Evolutionary conservation across 1,284 basidiomycete species (phyloP), one percentile per base, ranked within the genome.

Genomic region (Blastosporella zonata): DNA sequence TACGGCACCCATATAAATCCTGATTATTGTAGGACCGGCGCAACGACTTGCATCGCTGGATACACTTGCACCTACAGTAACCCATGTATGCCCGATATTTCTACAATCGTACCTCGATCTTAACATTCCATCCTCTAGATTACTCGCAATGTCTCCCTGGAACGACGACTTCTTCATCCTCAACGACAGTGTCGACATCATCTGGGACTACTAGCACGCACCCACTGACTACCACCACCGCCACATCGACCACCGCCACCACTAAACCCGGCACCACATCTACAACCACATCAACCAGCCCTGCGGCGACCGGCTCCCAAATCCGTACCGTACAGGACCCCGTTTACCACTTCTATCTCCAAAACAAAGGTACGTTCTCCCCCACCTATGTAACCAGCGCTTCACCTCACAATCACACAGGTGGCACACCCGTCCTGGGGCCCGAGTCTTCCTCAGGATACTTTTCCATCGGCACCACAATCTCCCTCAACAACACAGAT

Each of bases 311-410:
- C 21, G 77, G 77, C 18, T 73, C 75, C 21, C 78, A 79, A 54
- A 79, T 82, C 49, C 73, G 79, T 41, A 65, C 74, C 1, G 78
- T 75, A 33, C 70, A 75, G 57, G 71, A 72, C 43, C 79, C 79
- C 3, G 77, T 79, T 5, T 81, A 67, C 55, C 79, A 82, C 55
- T 73, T 80, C 56, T 81, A 82, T 61, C 69, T 82, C 21, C 79
- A 81, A 56, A 72, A 70, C 55, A 63, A 66, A 40, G 72, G 78
- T 78, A 55, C 49, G 69, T 57, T 2, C 13, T 13, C 5, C 42
- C 4, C 15, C 33, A 17, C 12, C 17, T 17, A 6, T 34, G n/a
- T 4, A 18, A 6, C 15, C 15, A 17, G 33, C n/a, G 6, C 12
- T 10, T 31, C 23, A 29, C 41, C 34, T 6, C 27, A 23, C 28